Percentiles rank a stretch among this genome's conserved stretches.
phyloP scores from a whole-genome alignment of 1,139 yeast species.

The Debaryomyces fabryi region DNA sequence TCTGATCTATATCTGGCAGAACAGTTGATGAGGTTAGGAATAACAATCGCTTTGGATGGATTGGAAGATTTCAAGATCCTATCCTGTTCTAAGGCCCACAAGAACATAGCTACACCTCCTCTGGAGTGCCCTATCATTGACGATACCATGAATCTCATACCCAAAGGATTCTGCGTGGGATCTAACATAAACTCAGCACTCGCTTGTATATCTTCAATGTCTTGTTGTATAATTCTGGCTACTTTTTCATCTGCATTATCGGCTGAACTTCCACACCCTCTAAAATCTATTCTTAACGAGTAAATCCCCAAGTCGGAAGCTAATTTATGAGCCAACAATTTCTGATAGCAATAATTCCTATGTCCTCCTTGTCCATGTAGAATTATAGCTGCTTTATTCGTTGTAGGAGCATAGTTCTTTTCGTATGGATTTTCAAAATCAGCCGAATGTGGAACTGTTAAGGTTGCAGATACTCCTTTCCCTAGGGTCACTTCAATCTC shows the following conservation, averaged over 20 bases:
- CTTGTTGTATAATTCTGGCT: slow-evolving; percentile 66
- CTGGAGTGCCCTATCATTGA: slow-evolving; percentile 76
- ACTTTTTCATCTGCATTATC: slow-evolving; percentile 42
- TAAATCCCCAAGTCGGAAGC: slow-evolving; percentile 62
- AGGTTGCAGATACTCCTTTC: slow-evolving; percentile 41
- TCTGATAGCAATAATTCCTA: slow-evolving; percentile 76
- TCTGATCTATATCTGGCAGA: slow-evolving; percentile 59
- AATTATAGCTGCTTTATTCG: slow-evolving; percentile 42
- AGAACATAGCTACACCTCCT: slow-evolving; percentile 76
- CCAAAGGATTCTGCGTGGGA: slow-evolving; percentile 38
- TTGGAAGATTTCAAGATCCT: slow-evolving; percentile 28
- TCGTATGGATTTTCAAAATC: slow-evolving; percentile 27
- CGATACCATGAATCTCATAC: slow-evolving; percentile 48
- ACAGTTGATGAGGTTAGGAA: slow-evolving; percentile 72
- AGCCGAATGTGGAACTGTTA: slow-evolving; percentile 41
- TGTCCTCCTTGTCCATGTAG: slow-evolving; percentile 87
- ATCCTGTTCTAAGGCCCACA: slow-evolving; percentile 61
- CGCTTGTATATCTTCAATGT: slow-evolving; percentile 65
- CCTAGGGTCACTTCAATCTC: slow-evolving; percentile 43
- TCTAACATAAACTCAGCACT: slow-evolving; percentile 49
- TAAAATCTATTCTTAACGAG: slow-evolving; percentile 77
- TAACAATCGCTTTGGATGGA: slow-evolving; percentile 35
- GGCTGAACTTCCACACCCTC: slow-evolving; percentile 82
- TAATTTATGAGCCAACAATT: slow-evolving; percentile 59
- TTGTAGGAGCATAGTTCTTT: slow-evolving; percentile 38